A percentile compares a stretch with the other conserved stretches of the same genome.
phyloP scores from a whole-genome alignment of 306 rosid species.

The Alnus glutinosa region DNA sequence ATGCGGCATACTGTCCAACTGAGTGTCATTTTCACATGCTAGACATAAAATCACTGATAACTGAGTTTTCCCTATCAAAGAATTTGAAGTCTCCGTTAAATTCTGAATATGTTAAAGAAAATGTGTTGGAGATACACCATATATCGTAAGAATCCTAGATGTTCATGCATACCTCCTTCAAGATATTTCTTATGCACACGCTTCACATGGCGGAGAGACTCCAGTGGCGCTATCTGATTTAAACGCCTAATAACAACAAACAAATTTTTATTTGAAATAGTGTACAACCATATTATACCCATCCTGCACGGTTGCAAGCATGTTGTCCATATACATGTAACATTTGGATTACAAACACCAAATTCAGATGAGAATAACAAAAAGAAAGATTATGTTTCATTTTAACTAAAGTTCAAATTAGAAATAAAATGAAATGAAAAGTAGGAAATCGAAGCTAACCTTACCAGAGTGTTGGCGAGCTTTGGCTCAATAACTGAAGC shows the following conservation, averaged over 20 bases:
- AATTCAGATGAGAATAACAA: background rate
- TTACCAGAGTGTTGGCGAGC: slow-evolving; percentile 68
- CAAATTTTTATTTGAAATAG: background rate
- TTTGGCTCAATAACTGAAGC: slow-evolving; percentile 70
- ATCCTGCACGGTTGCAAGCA: background rate
- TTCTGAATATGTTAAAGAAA: background rate
- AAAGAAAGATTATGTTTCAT: background rate
- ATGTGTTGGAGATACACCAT: background rate
- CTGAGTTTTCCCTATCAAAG: slow-evolving; percentile 54
- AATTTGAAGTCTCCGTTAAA: slow-evolving; percentile 31
- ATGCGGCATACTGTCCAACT: slow-evolving; percentile 46
- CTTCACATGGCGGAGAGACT: slow-evolving; percentile 71
- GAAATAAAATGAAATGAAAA: background rate
- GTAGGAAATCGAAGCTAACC: slow-evolving; percentile 39
- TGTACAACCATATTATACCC: background rate
- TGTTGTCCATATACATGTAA: background rate
- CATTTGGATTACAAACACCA: background rate
- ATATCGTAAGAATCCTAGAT: background rate
- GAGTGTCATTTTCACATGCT: slow-evolving; percentile 54
- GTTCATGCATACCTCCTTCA: slow-evolving; percentile 47
- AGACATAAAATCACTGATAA: slow-evolving; percentile 66
- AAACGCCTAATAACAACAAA: slow-evolving; percentile 56
- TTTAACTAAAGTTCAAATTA: background rate
- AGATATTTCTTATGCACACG: slow-evolving; percentile 68
- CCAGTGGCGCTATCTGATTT: slow-evolving; percentile 66